phyloP scores from a whole-genome alignment of 768 basidiomycete species.

The Tricholoma hemisulphureum region DNA sequence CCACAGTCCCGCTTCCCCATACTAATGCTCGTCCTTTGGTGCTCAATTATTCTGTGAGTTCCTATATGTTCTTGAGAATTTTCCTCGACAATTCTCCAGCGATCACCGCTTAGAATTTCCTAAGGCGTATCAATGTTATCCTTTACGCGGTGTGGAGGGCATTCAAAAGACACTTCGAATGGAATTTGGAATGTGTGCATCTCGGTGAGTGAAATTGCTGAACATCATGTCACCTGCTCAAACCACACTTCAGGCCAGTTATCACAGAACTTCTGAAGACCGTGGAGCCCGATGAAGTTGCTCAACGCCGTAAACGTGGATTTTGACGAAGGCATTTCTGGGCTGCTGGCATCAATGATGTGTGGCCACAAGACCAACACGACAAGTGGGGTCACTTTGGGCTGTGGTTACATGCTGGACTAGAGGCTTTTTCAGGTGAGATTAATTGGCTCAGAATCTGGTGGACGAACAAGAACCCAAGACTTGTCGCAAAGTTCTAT shows the following conservation, averaged over 20 bases:
- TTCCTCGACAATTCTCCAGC: no score
- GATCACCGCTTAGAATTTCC: no score
- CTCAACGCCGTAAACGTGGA: conserved; percentile 5
- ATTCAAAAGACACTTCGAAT: not conserved
- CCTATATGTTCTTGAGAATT: no score
- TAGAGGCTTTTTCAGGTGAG: no score
- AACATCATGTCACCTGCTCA: no score
- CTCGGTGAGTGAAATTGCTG: not conserved
- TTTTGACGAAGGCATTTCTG: conserved; percentile 16
- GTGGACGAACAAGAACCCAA: conserved; percentile 37
- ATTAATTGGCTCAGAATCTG: conserved; percentile 32
- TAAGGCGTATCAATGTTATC: no score
- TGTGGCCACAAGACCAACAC: conserved; percentile 39
- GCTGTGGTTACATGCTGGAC: no score
- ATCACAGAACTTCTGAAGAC: not conserved
- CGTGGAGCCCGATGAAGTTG: conserved; percentile 14
- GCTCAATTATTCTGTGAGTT: no score
- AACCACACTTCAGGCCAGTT: no score
- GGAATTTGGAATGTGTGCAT: not conserved
- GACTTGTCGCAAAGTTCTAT: conserved; percentile 27
- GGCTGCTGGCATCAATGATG: conserved; percentile 14
- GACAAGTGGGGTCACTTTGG: no score
- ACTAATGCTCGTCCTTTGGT: no score
- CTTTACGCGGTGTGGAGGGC: not conserved
- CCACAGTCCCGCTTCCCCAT: no score